Base-by-base conservation (phyloP, 2,329 filamentous ascomycete species). In the Ceratocystis ficicola region DNA sequence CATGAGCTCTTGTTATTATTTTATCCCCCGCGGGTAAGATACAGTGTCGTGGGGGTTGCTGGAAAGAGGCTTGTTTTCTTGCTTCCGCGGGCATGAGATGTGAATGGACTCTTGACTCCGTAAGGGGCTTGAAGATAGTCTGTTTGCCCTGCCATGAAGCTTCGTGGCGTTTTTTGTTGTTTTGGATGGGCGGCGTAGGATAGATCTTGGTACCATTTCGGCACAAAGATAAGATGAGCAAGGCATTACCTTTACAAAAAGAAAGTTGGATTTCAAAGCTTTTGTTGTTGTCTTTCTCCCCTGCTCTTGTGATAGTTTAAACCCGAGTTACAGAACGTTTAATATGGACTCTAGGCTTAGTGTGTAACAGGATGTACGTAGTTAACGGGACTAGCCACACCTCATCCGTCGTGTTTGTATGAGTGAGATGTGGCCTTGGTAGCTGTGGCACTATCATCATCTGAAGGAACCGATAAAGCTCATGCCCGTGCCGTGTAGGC, bases 401-500 rank as follows among this genome's bases (percentile, higher is more conserved):
- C 36, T 41, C 36, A 15, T 41, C 36, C 10, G 4, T 15, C 4
- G 3, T 41, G 36, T 15, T 15, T 41, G 36, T 41, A 12, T 41
- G 36, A 41, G 36, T 15, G 36, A 41, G 36, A 41, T 63, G 48
- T 63, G 61, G 32, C 15, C n/a, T 63, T 32, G 41, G 36, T 41
- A 44, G 17, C 44, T 15, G 17, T n/a, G 41, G 48, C n/a, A 52
- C 48, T 52, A 25, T 28, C 48, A 3, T 7, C 8, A 15, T 22
- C 8, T 15, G 48, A 28, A 52, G 48, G 48, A 52, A 6, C 48
- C 25, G 48, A 52, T 52, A 28, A 22, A 52, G 48, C 48, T 52
- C 48, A 52, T 52, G 48, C 60, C 32, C 30, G 36, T 44, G 60
- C 60, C n/a, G 36, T 10, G 15, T 44, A 62, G 55, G 10, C 55